These are phyloP conservation scores for Mikania micrantha DNA, from an alignment of 129 eudicot genomes.

Conservation along the genomic window DNA sequence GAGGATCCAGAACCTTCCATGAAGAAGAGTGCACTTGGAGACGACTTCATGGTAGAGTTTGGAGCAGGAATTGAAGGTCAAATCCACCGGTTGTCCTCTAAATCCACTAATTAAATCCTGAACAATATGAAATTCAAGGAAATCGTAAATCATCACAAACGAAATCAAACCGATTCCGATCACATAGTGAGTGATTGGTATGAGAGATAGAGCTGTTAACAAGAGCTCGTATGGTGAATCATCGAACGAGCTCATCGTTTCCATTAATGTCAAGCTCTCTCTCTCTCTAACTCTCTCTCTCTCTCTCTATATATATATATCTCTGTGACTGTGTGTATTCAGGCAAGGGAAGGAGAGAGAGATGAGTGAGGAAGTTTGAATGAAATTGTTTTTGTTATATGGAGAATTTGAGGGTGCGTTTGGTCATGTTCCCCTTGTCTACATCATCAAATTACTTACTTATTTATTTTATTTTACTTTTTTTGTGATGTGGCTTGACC, in stretches of 20 bases:
- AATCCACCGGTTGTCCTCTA: slow-evolving; percentile 62
- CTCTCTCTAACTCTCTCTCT: neutral
- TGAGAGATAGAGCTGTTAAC: slow-evolving; percentile 39
- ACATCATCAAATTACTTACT: neutral
- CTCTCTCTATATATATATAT: neutral
- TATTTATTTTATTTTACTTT: neutral
- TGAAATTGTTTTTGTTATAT: slow-evolving; percentile 1
- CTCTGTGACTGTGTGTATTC: neutral
- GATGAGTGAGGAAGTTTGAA: slow-evolving; percentile 13
- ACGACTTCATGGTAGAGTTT: slow-evolving; percentile 55
- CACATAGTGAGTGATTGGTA: slow-evolving; percentile 66
- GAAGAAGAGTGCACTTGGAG: slow-evolving; percentile 82
- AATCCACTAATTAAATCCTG: slow-evolving; percentile 62
- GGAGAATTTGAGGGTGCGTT: slow-evolving; percentile 3
- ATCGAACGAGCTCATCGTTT: slow-evolving; percentile 6
- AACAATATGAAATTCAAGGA: slow-evolving; percentile 70
- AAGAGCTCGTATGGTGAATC: slow-evolving; percentile 59
- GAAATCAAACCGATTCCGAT: slow-evolving; percentile 22
- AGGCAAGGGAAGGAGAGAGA: neutral
- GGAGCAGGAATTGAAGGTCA: slow-evolving; percentile 60
- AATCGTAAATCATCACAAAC: slow-evolving; percentile 37
- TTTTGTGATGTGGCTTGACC: no score
- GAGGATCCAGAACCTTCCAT: slow-evolving; percentile 50
- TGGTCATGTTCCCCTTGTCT: slow-evolving; percentile 2
- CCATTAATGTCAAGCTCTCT: slow-evolving; percentile 19